Conservation (phyloP, 2,329 filamentous ascomycete genomes). For the Cadophora sp. region DNA sequence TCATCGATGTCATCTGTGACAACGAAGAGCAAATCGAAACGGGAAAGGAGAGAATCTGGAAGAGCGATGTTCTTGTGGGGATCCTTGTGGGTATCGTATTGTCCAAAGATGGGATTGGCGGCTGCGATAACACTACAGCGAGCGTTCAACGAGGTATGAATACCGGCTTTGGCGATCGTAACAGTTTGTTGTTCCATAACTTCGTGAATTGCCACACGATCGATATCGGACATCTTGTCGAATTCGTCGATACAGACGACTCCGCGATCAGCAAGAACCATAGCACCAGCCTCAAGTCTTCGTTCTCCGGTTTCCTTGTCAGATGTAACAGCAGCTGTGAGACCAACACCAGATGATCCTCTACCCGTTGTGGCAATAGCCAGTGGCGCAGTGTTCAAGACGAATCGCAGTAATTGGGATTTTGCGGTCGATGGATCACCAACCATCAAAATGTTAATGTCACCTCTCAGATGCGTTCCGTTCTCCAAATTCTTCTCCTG, state of each 20-base stretch:
- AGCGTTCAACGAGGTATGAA: conserved; percentile 96
- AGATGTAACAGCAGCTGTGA: conserved; percentile 93
- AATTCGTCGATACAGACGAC: conserved; percentile 99
- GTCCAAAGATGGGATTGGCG: conserved; percentile 96
- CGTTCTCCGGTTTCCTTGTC: conserved; percentile 98
- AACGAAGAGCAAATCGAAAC: conserved; percentile 97
- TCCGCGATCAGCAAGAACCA: conserved; percentile 96
- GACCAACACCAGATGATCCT: conserved; percentile 95
- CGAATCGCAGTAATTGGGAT: conserved; percentile 96
- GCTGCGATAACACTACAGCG: conserved; percentile 96
- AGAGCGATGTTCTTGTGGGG: conserved; percentile 98
- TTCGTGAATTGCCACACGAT: conserved; percentile 98
- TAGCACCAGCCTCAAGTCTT: conserved; percentile 93
- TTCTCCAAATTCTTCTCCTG: conserved; percentile 99
- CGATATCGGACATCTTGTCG: conserved; percentile 99
- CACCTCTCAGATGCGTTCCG: conserved; percentile 94
- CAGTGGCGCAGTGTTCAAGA: conserved; percentile 93
- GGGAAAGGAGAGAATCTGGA: conserved; percentile 92
- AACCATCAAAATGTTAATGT: conserved; percentile 99
- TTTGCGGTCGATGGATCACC: conserved; percentile 98
- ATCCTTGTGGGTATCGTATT: conserved; percentile 98
- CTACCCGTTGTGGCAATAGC: conserved; percentile 97
- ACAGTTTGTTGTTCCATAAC: conserved; percentile 99
- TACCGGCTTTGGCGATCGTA: conserved; percentile 97
- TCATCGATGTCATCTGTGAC: conserved; percentile 99